These are phyloP conservation scores for Corymbia citriodora DNA, from an alignment of 441 rosid species.

Conservation along the genomic window DNA sequence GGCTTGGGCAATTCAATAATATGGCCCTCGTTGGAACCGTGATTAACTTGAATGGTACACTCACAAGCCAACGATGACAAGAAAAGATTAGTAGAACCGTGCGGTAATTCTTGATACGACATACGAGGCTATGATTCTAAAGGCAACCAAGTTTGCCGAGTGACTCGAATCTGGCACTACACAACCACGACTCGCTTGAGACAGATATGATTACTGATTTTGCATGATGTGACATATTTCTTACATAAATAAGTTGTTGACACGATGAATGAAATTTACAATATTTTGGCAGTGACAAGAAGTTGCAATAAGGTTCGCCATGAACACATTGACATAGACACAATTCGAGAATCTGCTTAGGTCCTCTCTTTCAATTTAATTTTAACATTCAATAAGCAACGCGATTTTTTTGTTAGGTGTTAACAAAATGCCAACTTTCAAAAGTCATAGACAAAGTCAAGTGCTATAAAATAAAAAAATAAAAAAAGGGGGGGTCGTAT, in stretches of 20 bases:
- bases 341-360: neutral
- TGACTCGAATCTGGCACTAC: rapidly evolving
- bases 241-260: neutral
- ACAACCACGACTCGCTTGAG: neutral
- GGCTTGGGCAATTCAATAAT: neutral
- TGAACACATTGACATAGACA: neutral
- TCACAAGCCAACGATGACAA: no score
- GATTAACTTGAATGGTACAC: neutral
- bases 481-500: neutral
- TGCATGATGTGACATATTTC: neutral
- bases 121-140: no score
- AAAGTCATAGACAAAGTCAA: neutral
- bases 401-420: neutral
- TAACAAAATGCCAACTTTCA: neutral
- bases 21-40: neutral
- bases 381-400: neutral
- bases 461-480: rapidly evolving
- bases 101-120: no score
- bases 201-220: rapidly evolving
- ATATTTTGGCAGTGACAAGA: neutral
- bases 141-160: no score
- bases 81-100: no score
- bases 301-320: neutral
- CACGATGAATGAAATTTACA: neutral
- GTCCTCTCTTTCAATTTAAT: rapidly evolving